These are phyloP conservation scores for Aspergillus campestris DNA, from an alignment of 495 filamentous ascomycete species.

Conservation along the genomic window DNA sequence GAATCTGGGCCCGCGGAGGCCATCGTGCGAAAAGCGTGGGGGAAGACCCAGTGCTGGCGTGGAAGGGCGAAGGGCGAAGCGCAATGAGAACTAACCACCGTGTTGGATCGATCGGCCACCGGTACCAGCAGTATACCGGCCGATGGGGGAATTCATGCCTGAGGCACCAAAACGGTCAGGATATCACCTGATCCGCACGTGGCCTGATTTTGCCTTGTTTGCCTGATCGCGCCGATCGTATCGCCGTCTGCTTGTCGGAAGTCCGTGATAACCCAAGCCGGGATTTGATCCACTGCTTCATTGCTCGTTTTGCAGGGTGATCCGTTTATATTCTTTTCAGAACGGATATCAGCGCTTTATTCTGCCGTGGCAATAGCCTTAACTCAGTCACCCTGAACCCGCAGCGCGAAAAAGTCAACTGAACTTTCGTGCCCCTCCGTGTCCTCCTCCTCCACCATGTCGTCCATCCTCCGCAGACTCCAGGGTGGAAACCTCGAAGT, in stretches of 20 bases:
- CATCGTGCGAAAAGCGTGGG: conserved; percentile 31
- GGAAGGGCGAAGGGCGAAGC: no score
- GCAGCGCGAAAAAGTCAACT: neutral
- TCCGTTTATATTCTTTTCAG: neutral
- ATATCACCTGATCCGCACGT: conserved; percentile 7
- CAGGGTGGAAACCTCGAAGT: conserved; percentile 88
- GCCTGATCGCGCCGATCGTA: neutral
- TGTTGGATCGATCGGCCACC: no score
- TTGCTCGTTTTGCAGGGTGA: neutral
- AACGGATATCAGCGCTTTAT: neutral
- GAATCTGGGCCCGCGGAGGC: conserved; percentile 50
- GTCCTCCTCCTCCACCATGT: conserved; percentile 19
- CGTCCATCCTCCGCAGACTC: conserved; percentile 35
- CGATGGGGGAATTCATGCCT: no score
- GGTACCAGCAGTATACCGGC: no score
- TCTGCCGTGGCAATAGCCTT: neutral
- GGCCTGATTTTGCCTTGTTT: conserved; percentile 16
- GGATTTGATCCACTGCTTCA: neutral
- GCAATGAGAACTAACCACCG: no score
- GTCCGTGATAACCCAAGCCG: conserved; percentile 10
- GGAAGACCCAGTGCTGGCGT: no score
- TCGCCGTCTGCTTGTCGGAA: conserved; percentile 4
- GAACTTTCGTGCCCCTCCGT: neutral
- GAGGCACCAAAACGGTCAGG: neutral
- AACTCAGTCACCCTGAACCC: neutral